phyloP scores from a whole-genome alignment of 2,329 filamentous ascomycete genomes.

The Botryotinia convoluta region DNA sequence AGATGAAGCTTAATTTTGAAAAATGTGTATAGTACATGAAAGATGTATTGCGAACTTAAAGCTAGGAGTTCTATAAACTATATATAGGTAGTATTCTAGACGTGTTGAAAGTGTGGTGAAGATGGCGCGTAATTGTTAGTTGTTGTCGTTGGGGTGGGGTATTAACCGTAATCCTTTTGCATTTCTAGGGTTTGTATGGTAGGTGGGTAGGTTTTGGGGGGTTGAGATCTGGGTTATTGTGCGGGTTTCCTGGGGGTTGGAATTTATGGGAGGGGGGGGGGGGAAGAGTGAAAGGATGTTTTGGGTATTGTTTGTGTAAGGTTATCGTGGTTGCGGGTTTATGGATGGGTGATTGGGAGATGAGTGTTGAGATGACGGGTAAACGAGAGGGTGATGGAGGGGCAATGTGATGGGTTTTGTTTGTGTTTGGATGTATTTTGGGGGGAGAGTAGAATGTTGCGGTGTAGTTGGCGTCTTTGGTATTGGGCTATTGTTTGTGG shows the following conservation, averaged over 20 bases:
- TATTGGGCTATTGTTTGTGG: too few species aligned
- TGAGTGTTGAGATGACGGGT: background rate
- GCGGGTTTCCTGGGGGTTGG: too few species aligned
- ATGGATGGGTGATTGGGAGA: background rate
- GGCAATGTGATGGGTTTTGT: background rate
- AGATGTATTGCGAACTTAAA: background rate
- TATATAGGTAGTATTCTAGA: too few species aligned
- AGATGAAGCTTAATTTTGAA: background rate
- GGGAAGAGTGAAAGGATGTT: too few species aligned
- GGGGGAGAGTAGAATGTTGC: background rate
- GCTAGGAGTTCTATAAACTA: too few species aligned
- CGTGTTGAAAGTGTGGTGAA: background rate
- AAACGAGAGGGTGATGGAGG: background rate
- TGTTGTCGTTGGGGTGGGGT: too few species aligned
- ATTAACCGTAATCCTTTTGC: too few species aligned
- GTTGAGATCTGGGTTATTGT: too few species aligned
- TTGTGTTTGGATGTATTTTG: background rate
- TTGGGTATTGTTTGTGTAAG: background rate
- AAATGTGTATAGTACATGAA: background rate
- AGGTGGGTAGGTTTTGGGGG: too few species aligned
- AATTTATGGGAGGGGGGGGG: too few species aligned
- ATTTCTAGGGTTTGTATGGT: too few species aligned
- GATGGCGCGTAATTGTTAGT: too few species aligned
- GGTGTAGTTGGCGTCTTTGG: accelerated
- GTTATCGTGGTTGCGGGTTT: background rate